Conservation (phyloP, 805 yeast species). For the Kodamaea kaohsiungensis region DNA sequence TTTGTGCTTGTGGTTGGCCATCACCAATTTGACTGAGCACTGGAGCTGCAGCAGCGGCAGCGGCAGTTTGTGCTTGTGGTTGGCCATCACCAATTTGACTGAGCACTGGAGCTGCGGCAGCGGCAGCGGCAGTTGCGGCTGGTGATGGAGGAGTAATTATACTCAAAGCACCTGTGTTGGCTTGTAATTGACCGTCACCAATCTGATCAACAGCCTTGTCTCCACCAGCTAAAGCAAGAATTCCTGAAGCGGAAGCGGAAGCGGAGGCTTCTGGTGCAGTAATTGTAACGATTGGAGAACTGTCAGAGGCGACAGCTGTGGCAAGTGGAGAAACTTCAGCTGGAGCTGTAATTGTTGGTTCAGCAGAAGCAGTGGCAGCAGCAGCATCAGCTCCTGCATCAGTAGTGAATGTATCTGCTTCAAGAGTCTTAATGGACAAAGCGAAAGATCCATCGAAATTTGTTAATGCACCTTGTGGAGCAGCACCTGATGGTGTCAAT, state of each 20-base stretch:
- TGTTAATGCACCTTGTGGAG: constrained; percentile 26
- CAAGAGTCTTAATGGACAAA: constrained; percentile 28
- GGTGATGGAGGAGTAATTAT: constrained; percentile 19
- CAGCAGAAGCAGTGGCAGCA: constrained; percentile 43
- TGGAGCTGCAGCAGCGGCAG: background rate
- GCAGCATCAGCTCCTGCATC: constrained; percentile 16
- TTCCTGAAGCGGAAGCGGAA: constrained; percentile 11
- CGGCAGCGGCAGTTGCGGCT: constrained; percentile 21
- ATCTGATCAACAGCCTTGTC: constrained; percentile 20
- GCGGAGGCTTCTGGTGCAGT: constrained; percentile 8
- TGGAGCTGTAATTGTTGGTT: constrained; percentile 16
- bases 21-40: too few relatives aligned
- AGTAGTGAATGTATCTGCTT: constrained; percentile 2
- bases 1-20: too few relatives aligned
- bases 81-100: too few relatives aligned
- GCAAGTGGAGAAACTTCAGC: constrained; percentile 20
- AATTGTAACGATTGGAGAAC: background rate
- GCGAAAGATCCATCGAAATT: constrained; percentile 33
- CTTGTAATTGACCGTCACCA: constrained; percentile 63
- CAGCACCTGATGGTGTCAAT: constrained; percentile 31
- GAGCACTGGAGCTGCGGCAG: constrained; percentile 15
- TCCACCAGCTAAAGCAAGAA: background rate
- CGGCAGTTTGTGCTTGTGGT: constrained; percentile 12
- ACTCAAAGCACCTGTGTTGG: constrained; percentile 33
- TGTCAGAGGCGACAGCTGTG: background rate